phyloP scores from a whole-genome alignment of 2,329 filamentous ascomycete species.

The Ilyonectria destructans region DNA sequence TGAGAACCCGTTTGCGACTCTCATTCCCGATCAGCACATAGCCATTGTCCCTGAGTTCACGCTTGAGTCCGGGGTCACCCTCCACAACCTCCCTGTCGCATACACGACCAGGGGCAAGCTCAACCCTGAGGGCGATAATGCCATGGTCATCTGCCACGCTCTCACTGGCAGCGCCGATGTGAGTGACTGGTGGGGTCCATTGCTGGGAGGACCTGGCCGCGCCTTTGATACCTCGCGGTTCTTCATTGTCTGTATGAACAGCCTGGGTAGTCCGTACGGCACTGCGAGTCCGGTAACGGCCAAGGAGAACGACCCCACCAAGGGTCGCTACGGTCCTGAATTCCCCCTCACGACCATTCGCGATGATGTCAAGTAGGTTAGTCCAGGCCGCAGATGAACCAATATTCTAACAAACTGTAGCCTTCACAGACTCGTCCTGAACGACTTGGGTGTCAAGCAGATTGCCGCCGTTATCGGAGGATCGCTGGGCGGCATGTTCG shows the following conservation, averaged over 20 bases:
- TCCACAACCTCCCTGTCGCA: slow-evolving; percentile 82
- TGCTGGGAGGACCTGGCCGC: slow-evolving; percentile 83
- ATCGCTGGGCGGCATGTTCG: slow-evolving; percentile 91
- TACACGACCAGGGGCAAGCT: slow-evolving; percentile 78
- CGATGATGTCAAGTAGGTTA: slow-evolving; percentile 90
- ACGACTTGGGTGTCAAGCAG: slow-evolving; percentile 85
- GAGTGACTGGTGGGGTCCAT: slow-evolving; percentile 89
- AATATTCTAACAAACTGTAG: slow-evolving; percentile 58
- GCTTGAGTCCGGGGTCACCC: slow-evolving; percentile 90
- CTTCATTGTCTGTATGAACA: slow-evolving; percentile 91
- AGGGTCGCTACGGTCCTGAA: slow-evolving; percentile 91
- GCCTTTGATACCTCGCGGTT: slow-evolving; percentile 88
- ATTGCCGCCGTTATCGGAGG: slow-evolving; percentile 86
- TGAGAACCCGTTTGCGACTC: slow-evolving; percentile 90
- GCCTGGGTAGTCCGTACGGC: slow-evolving; percentile 87
- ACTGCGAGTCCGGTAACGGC: slow-evolving; percentile 91
- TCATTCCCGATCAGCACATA: slow-evolving; percentile 92
- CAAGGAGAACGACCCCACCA: slow-evolving; percentile 83
- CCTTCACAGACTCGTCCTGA: slow-evolving; percentile 84
- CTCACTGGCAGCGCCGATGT: slow-evolving; percentile 90
- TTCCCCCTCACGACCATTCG: slow-evolving; percentile 96
- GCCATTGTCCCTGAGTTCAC: slow-evolving; percentile 91
- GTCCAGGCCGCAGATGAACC: background rate
- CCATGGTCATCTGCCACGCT: slow-evolving; percentile 86
- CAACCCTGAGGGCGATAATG: slow-evolving; percentile 74